phyloP scores from a whole-genome alignment of 768 basidiomycete genomes.

The Rhodotorula graminis region DNA sequence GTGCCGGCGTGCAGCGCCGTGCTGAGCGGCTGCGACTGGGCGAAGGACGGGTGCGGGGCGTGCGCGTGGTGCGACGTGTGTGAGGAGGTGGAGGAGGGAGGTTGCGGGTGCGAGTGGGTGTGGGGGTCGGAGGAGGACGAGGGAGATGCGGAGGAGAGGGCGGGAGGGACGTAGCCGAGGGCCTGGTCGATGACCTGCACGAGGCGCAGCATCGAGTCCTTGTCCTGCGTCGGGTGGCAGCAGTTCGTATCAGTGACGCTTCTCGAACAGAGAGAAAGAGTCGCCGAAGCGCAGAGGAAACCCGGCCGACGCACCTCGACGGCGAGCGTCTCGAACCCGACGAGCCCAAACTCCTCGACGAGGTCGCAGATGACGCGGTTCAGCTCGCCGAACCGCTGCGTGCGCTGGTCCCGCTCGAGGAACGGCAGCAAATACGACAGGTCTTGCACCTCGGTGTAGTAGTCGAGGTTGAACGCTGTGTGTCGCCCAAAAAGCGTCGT shows the following conservation, averaged over 20 bases:
- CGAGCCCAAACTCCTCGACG: slow-evolving; percentile 87
- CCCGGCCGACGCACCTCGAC: slow-evolving; percentile 64
- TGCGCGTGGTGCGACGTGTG: slow-evolving; percentile 46
- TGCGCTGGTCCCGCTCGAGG: slow-evolving; percentile 56
- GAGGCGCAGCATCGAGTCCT: slow-evolving; percentile 86
- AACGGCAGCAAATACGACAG: slow-evolving; percentile 76
- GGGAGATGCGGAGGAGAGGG: slow-evolving; percentile 46
- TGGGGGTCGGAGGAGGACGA: not conserved
- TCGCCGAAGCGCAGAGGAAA: not conserved
- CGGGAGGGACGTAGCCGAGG: slow-evolving; percentile 84
- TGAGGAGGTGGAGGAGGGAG: slow-evolving; percentile 46
- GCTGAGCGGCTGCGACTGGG: slow-evolving; percentile 54
- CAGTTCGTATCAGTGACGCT: too few relatives aligned
- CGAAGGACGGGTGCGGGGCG: slow-evolving; percentile 33
- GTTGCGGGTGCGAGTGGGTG: not conserved
- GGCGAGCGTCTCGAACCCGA: slow-evolving; percentile 93
- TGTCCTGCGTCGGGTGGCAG: slow-evolving; percentile 59
- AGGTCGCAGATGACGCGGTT: slow-evolving; percentile 87
- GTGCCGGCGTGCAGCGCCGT: slow-evolving; percentile 10
- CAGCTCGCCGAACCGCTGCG: slow-evolving; percentile 67
- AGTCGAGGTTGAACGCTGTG: slow-evolving; percentile 91
- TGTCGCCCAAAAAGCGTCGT: too few relatives aligned
- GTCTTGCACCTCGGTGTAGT: slow-evolving; percentile 97
- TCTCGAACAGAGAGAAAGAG: too few relatives aligned
- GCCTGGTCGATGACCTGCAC: slow-evolving; percentile 80